Percentiles rank a stretch among this genome's conserved stretches.
Evolutionary conservation across 345 rosid species (phyloP).

Genomic region (Dimocarpus longan): DNA sequence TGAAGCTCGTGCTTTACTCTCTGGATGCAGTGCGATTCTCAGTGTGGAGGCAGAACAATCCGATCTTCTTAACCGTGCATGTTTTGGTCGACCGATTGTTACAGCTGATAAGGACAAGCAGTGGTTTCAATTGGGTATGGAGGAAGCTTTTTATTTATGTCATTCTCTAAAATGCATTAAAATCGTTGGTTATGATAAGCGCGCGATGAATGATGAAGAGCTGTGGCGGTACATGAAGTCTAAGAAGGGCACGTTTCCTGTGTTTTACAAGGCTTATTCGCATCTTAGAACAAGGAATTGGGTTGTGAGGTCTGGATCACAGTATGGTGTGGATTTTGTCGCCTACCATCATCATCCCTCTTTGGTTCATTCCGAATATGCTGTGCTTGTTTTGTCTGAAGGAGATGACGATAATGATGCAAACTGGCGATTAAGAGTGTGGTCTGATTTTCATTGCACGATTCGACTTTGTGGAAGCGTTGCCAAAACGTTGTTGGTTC

Average conservation of each 20-base stretch:
- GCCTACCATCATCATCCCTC: constrained; percentile 85
- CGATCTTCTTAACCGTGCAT: constrained; percentile 64
- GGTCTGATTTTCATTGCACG: constrained; percentile 73
- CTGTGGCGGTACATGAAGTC: constrained; percentile 58
- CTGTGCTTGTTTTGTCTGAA: constrained; percentile 55
- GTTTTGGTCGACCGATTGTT: constrained; percentile 63
- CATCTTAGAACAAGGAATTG: constrained; percentile 73
- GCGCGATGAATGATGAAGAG: constrained; percentile 37
- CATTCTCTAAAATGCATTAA: constrained; percentile 65
- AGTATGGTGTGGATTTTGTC: constrained; percentile 79
- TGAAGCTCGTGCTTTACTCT: constrained; percentile 45
- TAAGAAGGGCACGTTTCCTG: constrained; percentile 53
- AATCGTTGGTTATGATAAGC: constrained; percentile 38
- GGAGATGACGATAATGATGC: constrained; percentile 30
- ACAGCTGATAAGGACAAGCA: constrained; percentile 66
- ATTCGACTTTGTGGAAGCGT: constrained; percentile 79
- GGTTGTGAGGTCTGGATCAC: constrained; percentile 73
- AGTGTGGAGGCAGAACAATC: constrained; percentile 49
- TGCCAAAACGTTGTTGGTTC: constrained; percentile 67
- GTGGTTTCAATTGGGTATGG: constrained; percentile 70
- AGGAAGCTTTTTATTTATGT: constrained; percentile 77
- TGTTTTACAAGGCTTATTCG: constrained; percentile 67
- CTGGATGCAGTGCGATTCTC: constrained; percentile 58
- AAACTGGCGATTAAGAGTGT: constrained; percentile 51
- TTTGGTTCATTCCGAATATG: constrained; percentile 83